Base-by-base conservation (phyloP, 2,329 filamentous ascomycete species). In the Phialophora chinensis region DNA sequence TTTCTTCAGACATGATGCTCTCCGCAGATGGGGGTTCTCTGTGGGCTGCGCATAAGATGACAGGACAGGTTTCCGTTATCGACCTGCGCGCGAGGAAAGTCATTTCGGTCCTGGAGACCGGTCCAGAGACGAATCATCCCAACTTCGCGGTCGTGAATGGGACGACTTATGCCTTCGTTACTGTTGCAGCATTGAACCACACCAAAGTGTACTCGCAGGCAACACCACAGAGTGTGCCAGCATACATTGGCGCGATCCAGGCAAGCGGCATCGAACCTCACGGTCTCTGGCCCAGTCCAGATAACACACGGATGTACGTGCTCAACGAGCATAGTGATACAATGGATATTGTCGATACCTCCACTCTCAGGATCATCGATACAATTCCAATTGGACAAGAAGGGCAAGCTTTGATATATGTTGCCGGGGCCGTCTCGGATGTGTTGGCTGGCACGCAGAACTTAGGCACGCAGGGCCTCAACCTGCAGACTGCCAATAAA, bases 101-200 rank as follows among this genome's bases (percentile, higher is more conserved):
- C 23, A 35, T 42, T 35, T 38, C 55, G 31, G 55, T 35, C 29
- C 31, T 57, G 10, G n/a, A 23, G 12, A 14, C 35, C 17, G 55
- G 55, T 14, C 31, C n/a, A 14, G 55, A 57, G 55, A 14, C 27
- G 33, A 57, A 57, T 17, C 55, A 57, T 27, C 31, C 35, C 55
- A 57, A 57, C 23, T 57, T 57, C n/a, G 55, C 55, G 4, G 55
- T 57, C 4, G 31, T 57, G n/a, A 57, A 57, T 35, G 55, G 55
- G 23, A 38, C 55, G 35, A 57, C 55, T 35, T 35, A 57, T 25
- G 55, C 38, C 12, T 57, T 57, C 23, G 25, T 23, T 33, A 57
- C 55, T 11, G 55, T 57, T 10, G 55, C 29, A n/a, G 55, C 55
- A 33, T 23, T 14, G 29, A 57, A 57, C 55, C 31, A 57, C 31